A percentile compares a stretch with the other conserved stretches of the same genome.
These are phyloP conservation scores for Tolypocladium album DNA, from an alignment of 2,329 filamentous ascomycete species.

Conservation along the genomic window DNA sequence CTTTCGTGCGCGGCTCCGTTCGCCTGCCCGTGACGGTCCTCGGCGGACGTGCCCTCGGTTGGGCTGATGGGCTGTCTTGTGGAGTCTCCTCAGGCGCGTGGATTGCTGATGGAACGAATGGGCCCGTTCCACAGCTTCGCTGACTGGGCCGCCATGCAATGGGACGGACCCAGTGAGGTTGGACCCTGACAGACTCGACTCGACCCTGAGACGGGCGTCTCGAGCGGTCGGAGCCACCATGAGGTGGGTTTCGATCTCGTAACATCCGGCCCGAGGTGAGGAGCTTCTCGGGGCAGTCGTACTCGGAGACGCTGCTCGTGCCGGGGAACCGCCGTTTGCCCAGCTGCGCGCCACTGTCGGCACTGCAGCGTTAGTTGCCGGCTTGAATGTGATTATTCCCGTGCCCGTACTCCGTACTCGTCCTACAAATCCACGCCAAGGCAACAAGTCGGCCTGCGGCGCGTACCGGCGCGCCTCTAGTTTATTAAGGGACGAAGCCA, in stretches of 20 bases:
- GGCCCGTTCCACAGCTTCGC: conserved; percentile 3
- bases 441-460: neutral
- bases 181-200: neutral
- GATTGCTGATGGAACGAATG: conserved; percentile 7
- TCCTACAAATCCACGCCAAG: neutral
- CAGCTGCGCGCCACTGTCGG: neutral
- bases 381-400: neutral
- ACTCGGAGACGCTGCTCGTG: too few species aligned
- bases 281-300: neutral
- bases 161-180: neutral
- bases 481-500: too few species aligned
- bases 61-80: neutral
- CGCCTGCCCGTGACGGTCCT: neutral
- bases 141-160: neutral
- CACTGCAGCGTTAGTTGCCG: neutral
- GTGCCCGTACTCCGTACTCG: neutral
- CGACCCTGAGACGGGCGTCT: neutral
- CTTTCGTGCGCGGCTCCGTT: neutral
- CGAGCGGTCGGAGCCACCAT: neutral
- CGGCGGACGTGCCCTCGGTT: neutral
- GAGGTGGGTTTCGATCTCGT: neutral
- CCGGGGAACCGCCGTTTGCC: neutral
- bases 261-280: neutral
- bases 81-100: neutral
- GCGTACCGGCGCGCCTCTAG: neutral